Percentiles rank a stretch among this genome's conserved stretches.
Conservation (phyloP, 352 stramenopile genomes). For the Albugo laibachii region DNA sequence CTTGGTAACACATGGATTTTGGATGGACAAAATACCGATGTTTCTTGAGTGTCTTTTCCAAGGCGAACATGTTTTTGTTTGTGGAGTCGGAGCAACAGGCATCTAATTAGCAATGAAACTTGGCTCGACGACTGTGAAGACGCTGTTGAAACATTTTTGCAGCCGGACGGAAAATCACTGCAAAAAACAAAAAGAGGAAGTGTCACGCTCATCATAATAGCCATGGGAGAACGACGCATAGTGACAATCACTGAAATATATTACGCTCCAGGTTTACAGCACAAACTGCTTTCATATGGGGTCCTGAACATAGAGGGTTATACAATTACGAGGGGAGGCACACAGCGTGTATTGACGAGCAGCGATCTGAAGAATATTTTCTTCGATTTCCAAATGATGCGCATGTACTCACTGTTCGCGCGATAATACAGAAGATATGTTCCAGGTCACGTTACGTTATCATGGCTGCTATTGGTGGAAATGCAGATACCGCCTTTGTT, state of each 20-base stretch:
- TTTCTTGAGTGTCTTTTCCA: no score
- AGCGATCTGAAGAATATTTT: no score
- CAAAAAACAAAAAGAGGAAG: neutral
- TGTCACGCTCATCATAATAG: neutral
- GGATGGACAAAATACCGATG: no score
- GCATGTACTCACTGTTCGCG: neutral
- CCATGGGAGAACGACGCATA: neutral
- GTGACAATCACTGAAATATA: neutral
- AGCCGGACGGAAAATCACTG: neutral
- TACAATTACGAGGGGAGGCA: neutral
- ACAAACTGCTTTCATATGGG: neutral
- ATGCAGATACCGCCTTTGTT: no score
- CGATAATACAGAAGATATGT: neutral
- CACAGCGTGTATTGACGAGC: neutral
- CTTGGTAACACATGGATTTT: neutral
- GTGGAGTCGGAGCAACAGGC: neutral
- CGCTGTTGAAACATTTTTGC: neutral
- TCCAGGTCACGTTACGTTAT: neutral
- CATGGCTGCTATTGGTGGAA: neutral
- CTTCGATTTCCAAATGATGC: neutral
- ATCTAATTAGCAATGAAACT: neutral
- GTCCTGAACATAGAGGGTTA: neutral
- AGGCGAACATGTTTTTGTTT: no score
- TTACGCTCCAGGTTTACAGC: neutral
- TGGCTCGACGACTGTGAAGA: neutral